Evolutionary conservation across 345 rosid species (phyloP), one percentile per base, ranked within the genome.

Genomic region (Adansonia digitata): DNA sequence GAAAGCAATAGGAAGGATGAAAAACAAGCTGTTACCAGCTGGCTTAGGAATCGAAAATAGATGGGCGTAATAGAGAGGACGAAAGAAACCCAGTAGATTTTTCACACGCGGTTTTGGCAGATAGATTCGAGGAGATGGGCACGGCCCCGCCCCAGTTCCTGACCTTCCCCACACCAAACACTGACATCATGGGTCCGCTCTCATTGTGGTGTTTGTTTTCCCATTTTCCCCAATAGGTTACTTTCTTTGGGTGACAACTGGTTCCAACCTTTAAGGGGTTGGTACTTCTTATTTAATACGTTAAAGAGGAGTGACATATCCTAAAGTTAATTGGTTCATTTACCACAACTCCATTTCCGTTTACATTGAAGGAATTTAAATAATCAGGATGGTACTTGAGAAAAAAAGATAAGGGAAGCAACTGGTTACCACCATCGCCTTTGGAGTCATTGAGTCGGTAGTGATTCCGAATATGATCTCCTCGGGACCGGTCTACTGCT

Each of bases 51-150:
- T 14, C 1, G 27, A 31, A 37, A 14, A 11, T 37, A 59, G 12
- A 11, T 27, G 63, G 17, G 2, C 14, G 39, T 29, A 29, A 60
- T 15, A 60, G 31, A 29, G 29, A 5, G 39, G 0, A 18, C 26
- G 34, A 2, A 56, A 7, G 7, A 24, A 11, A 12, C 35, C 2
- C 1, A 7, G 7, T 35, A 18, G 68, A 61, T 31, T 31, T 57
- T 37, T 62, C 26, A n/a, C 27, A 63, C 68, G 26, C 68, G 68
- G 68, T 63, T 63, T 63, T 63, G 46, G 68, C 68, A 63, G 68
- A 63, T 62, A 15, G 45, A 62, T 35, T 34, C 1, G 5, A 35
- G 12, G 67, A 7, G 43, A 62, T 62, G 67, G 45, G 45, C 67
- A 18, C 43, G 45, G 67, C 63, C 63, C 63, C 27, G 34, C 12